A percentile compares a stretch with the other conserved stretches of the same genome.
Evolutionary conservation across 345 rosid species (phyloP).

Genomic region (Camelina laxa): DNA sequence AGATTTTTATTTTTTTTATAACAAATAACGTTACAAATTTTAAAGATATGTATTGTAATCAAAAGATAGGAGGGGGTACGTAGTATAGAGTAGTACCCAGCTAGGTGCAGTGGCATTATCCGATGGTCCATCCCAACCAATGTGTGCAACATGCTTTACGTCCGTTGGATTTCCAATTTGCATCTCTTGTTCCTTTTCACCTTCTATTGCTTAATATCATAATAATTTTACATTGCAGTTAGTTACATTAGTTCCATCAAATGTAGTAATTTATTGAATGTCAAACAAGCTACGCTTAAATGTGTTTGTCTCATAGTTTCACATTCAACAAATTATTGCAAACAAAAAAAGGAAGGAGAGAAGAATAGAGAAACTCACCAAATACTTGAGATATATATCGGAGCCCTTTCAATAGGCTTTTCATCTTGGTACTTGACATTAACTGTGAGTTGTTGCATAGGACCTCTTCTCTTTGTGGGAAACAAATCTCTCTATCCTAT

Average conservation of each 20-base stretch:
- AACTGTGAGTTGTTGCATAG: conserved; percentile 25
- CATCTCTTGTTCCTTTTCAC: conserved; percentile 73
- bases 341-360: not conserved
- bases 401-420: conserved; percentile 61
- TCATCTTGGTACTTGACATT: conserved; percentile 37
- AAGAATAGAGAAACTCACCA: conserved; percentile 39
- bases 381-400: conserved; percentile 57
- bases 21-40: no score
- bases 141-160: conserved; percentile 95
- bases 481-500: not conserved
- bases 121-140: conserved; percentile 73
- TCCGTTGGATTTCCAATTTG: conserved; percentile 86
- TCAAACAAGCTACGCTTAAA: not conserved
- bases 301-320: not conserved
- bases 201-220: conserved; percentile 39
- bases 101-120: conserved; percentile 28
- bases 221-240: not conserved
- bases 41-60: no score
- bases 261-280: not conserved
- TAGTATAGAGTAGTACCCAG: not conserved
- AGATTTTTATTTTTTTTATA: not conserved
- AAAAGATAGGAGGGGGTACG: no score
- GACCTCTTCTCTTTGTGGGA: not conserved
- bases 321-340: not conserved
- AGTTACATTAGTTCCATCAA: not conserved